phyloP scores from a whole-genome alignment of 1,284 basidiomycete species.

The Bjerkandera adusta region DNA sequence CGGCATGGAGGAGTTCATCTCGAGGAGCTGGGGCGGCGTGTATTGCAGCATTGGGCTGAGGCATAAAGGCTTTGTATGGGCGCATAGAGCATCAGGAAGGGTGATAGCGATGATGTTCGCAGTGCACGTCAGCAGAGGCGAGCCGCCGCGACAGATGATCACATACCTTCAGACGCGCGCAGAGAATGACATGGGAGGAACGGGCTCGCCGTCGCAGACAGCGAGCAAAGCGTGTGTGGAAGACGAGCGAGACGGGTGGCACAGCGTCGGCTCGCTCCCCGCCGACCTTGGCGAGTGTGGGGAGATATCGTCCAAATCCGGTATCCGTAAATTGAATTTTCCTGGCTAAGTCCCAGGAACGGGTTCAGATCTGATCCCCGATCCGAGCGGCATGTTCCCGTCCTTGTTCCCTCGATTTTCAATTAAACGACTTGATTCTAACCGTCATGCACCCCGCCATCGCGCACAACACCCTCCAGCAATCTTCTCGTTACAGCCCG shows the following conservation, averaged over 20 bases:
- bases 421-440: no score
- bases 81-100: constrained; percentile 4
- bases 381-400: no score
- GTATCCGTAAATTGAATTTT: constrained; percentile 7
- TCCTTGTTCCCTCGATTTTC: no score
- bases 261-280: constrained; percentile 4
- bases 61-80: constrained; percentile 1
- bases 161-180: constrained; percentile 5
- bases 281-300: constrained; percentile 1
- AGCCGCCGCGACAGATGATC: neutral
- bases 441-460: no score
- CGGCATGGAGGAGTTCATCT: constrained; percentile 5
- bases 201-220: constrained; percentile 4
- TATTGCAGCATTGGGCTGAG: constrained; percentile 4
- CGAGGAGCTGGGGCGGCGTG: constrained; percentile 7
- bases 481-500: no score
- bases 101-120: neutral
- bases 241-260: neutral
- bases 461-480: no score
- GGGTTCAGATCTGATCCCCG: constrained; percentile 2
- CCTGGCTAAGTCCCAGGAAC: constrained; percentile 2
- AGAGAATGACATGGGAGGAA: neutral
- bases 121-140: neutral
- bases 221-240: constrained; percentile 5
- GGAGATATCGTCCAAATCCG: neutral